phyloP scores from a whole-genome alignment of 495 filamentous ascomycete species.

The Aspergillus funiculosus region DNA sequence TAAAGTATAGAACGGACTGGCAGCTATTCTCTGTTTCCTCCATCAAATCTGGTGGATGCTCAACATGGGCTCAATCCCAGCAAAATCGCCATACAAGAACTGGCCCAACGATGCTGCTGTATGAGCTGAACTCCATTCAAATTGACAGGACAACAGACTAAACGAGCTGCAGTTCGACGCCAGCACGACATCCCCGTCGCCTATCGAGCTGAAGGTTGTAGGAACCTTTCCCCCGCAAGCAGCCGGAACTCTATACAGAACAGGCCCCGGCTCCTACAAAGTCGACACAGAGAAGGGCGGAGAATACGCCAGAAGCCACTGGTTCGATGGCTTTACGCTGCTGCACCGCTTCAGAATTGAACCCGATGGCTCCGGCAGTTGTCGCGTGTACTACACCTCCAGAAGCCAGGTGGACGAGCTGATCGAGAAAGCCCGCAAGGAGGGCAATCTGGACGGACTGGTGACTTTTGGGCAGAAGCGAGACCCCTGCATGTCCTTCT shows the following conservation, averaged over 20 bases:
- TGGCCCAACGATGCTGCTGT: constrained; percentile 15
- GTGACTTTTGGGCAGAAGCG: constrained; percentile 17
- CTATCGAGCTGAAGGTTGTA: constrained; percentile 6
- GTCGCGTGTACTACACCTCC: constrained; percentile 12
- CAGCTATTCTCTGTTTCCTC: no score
- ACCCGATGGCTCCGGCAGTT: constrained; percentile 1
- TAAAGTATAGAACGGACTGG: no score
- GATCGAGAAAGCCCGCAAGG: constrained; percentile 9
- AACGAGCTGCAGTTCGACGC: constrained; percentile 6
- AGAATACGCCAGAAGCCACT: constrained; percentile 10
- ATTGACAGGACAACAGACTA: no score
- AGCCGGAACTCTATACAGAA: constrained; percentile 11
- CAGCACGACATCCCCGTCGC: neutral
- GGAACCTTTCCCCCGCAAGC: constrained; percentile 6
- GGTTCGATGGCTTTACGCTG: constrained; percentile 16
- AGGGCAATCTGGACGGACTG: neutral
- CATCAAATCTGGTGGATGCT: no score
- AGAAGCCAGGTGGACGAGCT: constrained; percentile 13
- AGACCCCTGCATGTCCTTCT: constrained; percentile 13
- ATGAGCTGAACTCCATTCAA: neutral
- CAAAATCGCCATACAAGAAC: constrained; percentile 6
- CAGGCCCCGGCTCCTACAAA: constrained; percentile 9
- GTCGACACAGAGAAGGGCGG: neutral
- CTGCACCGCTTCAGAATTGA: constrained; percentile 14
- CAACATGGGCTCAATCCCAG: no score